Base-by-base conservation (phyloP, 257 asterid genomes). In the Dorcoceras hygrometricum region DNA sequence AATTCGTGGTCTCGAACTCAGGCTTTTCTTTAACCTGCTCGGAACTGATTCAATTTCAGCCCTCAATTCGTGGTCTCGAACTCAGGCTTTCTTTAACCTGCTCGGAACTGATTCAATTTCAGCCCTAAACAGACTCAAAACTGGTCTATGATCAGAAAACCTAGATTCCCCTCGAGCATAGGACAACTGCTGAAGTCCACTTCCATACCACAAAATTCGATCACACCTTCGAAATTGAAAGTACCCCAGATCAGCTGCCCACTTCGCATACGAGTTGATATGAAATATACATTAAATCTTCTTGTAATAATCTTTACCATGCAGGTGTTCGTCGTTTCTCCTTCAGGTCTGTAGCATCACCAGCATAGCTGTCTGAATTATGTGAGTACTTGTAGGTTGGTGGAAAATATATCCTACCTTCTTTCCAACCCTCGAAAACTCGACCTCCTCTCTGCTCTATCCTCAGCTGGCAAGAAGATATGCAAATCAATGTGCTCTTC, bases 311-410 rank as follows among this genome's bases (percentile, higher is more conserved):
- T 61, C 36, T 71, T 75, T 84, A 94, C 99, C 99, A 94, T 62
- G 99, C 99, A 48, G 99, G 99, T 0, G 99, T 94, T 62, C 99
- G 63, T 46, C 96, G 87, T 77, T 94, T 94, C 84, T 90, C 99
- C 79, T 88, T 94, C 3, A 95, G 99, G 75, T 90, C 93, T 89
- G 83, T 83, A 65, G 86, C 95, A 28, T 88, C 96, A 24, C 97
- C 99, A 0, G 97, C 87, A 73, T 94, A 94, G 81, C 97, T 80
- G 78, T 94, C 99, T 46, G 99, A 94, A 74, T 94, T 90, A 62
- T 84, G 89, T 8, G 97, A 94, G 63, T 94, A 94, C 69, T 94
- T 94, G 70, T 94, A 94, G 0, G 99, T 94, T 19, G 98, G 98
- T 32, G 98, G 98, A 75, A 93, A 93, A 72, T 93, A 93, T 73